A percentile compares a stretch with the other conserved stretches of the same genome.
phyloP scores from a whole-genome alignment of 139 green algal species.

The Chlorella sp. region DNA sequence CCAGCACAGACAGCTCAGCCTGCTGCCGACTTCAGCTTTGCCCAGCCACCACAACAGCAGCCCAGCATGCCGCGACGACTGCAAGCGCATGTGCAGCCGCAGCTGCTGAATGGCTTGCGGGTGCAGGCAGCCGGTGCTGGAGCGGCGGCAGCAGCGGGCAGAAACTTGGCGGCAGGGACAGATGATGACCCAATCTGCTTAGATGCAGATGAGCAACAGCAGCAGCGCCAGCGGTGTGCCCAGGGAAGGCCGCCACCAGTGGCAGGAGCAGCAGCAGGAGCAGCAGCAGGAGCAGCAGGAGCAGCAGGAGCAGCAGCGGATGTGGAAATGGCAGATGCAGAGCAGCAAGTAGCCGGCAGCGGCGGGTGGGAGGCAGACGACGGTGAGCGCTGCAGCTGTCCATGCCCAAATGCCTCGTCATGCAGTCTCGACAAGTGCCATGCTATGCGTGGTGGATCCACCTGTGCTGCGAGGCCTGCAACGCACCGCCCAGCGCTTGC shows the following conservation, averaged over 20 bases:
- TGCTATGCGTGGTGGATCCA: neutral
- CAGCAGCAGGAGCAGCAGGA: neutral
- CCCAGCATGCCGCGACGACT: neutral
- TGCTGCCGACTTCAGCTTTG: constrained; percentile 6
- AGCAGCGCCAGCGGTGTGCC: neutral
- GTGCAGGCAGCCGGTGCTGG: neutral
- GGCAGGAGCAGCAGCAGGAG: neutral
- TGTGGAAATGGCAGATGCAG: constrained; percentile 21
- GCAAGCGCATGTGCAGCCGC: neutral
- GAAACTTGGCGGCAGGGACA: neutral
- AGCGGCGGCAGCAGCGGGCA: constrained; percentile 3
- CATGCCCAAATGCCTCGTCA: neutral
- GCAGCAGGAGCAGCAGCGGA: neutral
- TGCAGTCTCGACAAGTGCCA: neutral
- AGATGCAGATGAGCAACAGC: neutral
- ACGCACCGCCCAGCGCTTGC: neutral
- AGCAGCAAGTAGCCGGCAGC: neutral
- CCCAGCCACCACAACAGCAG: neutral
- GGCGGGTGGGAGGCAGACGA: neutral
- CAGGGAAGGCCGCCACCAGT: neutral
- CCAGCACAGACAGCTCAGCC: constrained; percentile 7
- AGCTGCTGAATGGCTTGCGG: constrained; percentile 1
- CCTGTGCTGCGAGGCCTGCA: neutral
- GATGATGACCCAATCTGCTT: constrained; percentile 27
- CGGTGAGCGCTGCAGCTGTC: neutral